These are phyloP conservation scores for Neurospora sp. DNA, from an alignment of 495 filamentous ascomycete genomes.

Conservation along the genomic window DNA sequence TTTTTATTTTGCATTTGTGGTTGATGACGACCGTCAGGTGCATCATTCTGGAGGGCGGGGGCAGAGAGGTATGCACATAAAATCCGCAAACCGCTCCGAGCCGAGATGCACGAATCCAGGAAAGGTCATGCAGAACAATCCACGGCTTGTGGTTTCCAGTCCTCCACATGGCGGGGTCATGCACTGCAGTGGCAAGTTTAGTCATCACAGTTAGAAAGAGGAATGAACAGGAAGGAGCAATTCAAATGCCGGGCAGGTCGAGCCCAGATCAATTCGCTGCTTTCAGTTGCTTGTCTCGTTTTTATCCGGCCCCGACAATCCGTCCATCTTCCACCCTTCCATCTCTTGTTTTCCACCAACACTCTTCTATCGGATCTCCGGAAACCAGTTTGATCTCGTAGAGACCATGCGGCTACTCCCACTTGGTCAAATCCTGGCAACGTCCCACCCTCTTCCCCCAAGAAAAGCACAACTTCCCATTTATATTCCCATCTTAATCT, in stretches of 20 bases:
- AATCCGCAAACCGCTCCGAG: neutral
- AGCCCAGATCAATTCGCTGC: neutral
- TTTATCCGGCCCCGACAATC: too few species aligned
- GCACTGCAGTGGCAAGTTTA: neutral
- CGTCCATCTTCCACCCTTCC: neutral
- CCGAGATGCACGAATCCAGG: neutral
- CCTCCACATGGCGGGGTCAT: neutral
- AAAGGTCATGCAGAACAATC: neutral
- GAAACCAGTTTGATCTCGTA: neutral
- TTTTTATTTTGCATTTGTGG: neutral
- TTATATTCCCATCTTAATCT: too few species aligned
- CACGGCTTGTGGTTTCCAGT: neutral
- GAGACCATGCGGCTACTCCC: neutral
- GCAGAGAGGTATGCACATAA: neutral
- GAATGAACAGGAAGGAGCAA: neutral
- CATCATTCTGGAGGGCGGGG: neutral
- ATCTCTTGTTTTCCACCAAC: neutral
- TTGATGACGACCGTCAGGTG: neutral
- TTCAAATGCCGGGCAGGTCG: neutral
- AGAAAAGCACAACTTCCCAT: neutral
- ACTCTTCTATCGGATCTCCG: neutral
- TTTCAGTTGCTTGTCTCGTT: neutral
- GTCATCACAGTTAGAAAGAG: neutral
- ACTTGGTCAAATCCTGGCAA: neutral
- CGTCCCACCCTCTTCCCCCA: neutral